These are phyloP conservation scores for Thamnidium elegans DNA, from an alignment of 192 early-diverging fungal species.

Conservation along the genomic window DNA sequence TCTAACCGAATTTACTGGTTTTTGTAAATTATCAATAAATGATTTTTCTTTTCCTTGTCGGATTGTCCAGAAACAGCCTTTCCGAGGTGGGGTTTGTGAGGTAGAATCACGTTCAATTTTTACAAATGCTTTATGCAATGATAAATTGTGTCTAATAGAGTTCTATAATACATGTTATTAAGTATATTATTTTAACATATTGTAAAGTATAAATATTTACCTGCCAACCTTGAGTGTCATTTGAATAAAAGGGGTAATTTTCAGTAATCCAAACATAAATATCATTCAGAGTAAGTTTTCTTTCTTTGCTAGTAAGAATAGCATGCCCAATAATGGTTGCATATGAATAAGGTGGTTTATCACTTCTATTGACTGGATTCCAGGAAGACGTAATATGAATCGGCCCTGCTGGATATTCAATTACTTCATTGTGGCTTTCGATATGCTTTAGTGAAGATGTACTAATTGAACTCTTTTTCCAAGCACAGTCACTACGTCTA, in stretches of 20 bases:
- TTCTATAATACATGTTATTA: constrained; percentile 48
- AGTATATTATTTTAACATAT: not conserved
- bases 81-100: constrained; percentile 53
- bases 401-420: constrained; percentile 13
- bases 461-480: not conserved
- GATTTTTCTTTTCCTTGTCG: constrained; percentile 19
- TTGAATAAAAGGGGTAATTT: constrained; percentile 70
- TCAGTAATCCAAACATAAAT: constrained; percentile 80
- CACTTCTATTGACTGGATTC: constrained; percentile 32
- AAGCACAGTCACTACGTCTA: constrained; percentile 9
- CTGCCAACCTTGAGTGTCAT: constrained; percentile 76
- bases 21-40: constrained; percentile 34
- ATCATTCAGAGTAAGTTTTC: constrained; percentile 71
- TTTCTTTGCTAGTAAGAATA: constrained; percentile 55
- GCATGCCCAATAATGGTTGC: constrained; percentile 81
- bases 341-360: constrained; percentile 79
- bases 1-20: constrained; percentile 12
- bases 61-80: constrained; percentile 68
- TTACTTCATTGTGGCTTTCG: not conserved
- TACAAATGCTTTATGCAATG: constrained; percentile 76
- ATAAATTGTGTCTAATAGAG: constrained; percentile 87
- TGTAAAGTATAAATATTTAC: constrained; percentile 36
- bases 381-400: constrained; percentile 21
- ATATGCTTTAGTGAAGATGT: not conserved
- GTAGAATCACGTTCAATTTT: constrained; percentile 62